Evolutionary conservation across 1,139 yeast species (phyloP), one percentile per base, ranked within the genome.

Genomic region (Waltiozyma sp.): DNA sequence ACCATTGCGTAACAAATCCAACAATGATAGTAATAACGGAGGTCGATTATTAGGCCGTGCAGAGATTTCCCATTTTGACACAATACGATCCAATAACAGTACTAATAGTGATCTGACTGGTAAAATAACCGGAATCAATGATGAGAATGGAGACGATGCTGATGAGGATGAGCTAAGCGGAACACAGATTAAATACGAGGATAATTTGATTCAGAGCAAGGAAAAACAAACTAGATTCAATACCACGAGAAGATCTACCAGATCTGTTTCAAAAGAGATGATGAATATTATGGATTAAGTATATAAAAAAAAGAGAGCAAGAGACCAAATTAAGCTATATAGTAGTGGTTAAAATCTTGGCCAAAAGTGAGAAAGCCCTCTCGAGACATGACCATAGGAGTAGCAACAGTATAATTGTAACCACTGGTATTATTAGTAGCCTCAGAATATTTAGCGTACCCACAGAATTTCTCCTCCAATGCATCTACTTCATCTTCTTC

Each of bases 41-140:
- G 61, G 63, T 3, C 53, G 66, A 39, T 43, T 65, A 4, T 52
- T 63, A 13, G 69, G 69, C 0, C 56, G 61, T 19, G 68, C 69
- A 1, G 47, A 55, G n/a, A 61, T 59, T 19, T 64, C 68, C 2
- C 65, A 63, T 39, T 41, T 62, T 21, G 42, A 49, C 28, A 40
- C 35, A 4, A 39, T 38, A n/a, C 26, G 37, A 10, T 16, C 28
- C 10, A 40, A 21, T 16, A 38, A 39, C 13, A 41, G 40, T 2
- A 21, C 19, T 8, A 41, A 40, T 2, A 23, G 18, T 21, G 45
- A 46, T 19, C 34, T 41, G 9, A 44, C 39, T 39, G 49, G 40
- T 13, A 47, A 45, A 21, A 19, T 49, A 13, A 31, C 43, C 15
- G 41, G 34, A 23, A 33, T 48, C 38, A 44, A 41, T 23, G 41